phyloP scores from a whole-genome alignment of 208 protist species.

The Leishmania guyanensis region DNA sequence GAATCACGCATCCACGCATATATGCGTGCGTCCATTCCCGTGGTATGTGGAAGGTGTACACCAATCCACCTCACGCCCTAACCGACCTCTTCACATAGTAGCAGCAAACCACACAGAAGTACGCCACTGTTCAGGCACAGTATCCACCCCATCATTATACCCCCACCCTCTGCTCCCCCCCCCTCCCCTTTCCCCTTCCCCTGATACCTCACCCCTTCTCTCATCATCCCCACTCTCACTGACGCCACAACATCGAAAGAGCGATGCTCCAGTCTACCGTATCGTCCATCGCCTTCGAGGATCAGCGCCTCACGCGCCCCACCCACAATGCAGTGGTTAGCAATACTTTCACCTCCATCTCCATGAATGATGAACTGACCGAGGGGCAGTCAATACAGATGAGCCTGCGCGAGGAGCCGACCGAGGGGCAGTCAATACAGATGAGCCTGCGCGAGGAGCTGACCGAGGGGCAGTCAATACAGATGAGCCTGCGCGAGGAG shows the following conservation, averaged over 20 bases:
- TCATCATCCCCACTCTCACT: background rate
- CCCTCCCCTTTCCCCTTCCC: background rate
- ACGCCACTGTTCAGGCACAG: background rate
- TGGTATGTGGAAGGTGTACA: background rate
- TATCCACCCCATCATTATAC: background rate
- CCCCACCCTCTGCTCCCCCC: background rate
- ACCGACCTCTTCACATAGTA: background rate
- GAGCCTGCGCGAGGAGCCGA: background rate
- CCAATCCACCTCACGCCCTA: background rate
- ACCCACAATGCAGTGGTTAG: background rate
- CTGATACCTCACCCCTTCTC: background rate
- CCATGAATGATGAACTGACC: constrained; percentile 2
- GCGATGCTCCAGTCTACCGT: constrained; percentile 18
- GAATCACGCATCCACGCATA: background rate
- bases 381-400: background rate
- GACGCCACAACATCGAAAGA: background rate
- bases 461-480: no score
- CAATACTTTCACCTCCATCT: constrained; percentile 10
- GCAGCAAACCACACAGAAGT: background rate
- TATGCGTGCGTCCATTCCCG: background rate
- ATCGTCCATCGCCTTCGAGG: constrained; percentile 23
- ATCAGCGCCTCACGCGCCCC: no score
- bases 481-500: background rate
- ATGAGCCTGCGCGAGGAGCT: no score
- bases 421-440: background rate